Conservation (phyloP, 23 red algal genomes). For the Gracilaria domingensis region DNA sequence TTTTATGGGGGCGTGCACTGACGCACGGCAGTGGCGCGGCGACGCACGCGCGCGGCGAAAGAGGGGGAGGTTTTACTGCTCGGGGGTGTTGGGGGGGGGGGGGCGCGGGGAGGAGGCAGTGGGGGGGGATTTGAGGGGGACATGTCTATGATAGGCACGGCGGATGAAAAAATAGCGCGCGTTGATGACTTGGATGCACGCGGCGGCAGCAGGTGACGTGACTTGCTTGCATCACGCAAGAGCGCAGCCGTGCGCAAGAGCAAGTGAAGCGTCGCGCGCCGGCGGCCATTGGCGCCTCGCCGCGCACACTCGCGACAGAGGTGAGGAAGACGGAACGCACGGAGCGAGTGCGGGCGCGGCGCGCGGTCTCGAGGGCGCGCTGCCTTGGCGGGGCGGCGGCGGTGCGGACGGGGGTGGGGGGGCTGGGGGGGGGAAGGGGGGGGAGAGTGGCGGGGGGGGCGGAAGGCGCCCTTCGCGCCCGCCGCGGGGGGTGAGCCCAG, state of each 20-base stretch:
- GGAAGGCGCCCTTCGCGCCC: too few relatives aligned
- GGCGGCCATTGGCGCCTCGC: not conserved
- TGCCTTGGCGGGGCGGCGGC: too few relatives aligned
- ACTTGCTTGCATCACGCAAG: slow-evolving; percentile 3
- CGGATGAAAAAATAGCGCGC: too few relatives aligned
- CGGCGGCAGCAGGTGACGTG: not conserved
- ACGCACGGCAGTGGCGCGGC: not conserved
- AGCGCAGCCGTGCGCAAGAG: not conserved
- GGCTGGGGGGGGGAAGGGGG: too few relatives aligned
- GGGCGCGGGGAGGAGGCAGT: not conserved
- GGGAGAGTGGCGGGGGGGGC: too few relatives aligned
- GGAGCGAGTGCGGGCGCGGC: too few relatives aligned
- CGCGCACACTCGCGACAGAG: too few relatives aligned
- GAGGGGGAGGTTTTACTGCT: not conserved
- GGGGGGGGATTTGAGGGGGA: not conserved
- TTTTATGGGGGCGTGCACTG: not conserved
- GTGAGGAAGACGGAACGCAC: too few relatives aligned
- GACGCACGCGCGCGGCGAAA: not conserved
- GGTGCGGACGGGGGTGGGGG: too few relatives aligned
- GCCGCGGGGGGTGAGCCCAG: too few relatives aligned
- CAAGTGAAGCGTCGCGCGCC: too few relatives aligned
- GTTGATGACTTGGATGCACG: slow-evolving; percentile 4
- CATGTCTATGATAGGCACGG: not conserved
- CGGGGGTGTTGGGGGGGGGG: not conserved
- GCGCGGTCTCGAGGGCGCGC: too few relatives aligned